Conservation (phyloP, 1,284 basidiomycete genomes). For the Naganishia cerealis region DNA sequence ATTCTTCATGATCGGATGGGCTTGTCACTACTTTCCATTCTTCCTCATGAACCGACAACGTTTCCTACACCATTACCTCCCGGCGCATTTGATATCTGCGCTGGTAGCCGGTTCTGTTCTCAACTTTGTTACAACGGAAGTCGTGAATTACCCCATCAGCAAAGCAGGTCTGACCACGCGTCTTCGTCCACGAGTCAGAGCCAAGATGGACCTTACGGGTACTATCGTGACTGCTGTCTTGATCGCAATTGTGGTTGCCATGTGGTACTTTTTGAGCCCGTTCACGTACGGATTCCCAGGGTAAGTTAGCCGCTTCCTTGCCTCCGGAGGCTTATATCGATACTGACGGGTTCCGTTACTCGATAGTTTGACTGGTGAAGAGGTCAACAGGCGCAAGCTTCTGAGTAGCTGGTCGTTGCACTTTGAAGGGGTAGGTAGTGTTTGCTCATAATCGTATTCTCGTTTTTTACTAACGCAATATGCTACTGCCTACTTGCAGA, state of each 20-base stretch:
- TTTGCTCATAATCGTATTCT: background rate
- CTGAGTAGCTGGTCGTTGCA: conserved; percentile 53
- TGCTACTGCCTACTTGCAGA: conserved; percentile 1
- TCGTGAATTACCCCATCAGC: conserved; percentile 90
- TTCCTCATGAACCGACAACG: conserved; percentile 96
- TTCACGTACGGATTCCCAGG: conserved; percentile 89
- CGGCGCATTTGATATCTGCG: conserved; percentile 86
- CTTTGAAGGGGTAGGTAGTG: conserved; percentile 46
- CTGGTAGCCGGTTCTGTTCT: conserved; percentile 87
- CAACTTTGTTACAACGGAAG: conserved; percentile 87
- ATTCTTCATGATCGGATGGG: conserved; percentile 93
- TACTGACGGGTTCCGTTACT: background rate
- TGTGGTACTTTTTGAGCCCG: conserved; percentile 76
- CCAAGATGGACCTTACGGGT: conserved; percentile 63
- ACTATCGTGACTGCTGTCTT: conserved; percentile 61
- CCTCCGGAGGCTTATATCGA: too few relatives aligned
- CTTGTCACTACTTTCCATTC: conserved; percentile 94
- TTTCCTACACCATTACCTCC: conserved; percentile 97
- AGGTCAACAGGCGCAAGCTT: conserved; percentile 51
- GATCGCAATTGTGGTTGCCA: conserved; percentile 62
- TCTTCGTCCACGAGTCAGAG: conserved; percentile 64
- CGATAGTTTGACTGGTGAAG: conserved; percentile 47
- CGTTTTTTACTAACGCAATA: background rate
- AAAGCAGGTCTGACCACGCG: conserved; percentile 63
- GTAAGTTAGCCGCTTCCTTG: conserved; percentile 59